Evolutionary conservation across 345 rosid species (phyloP).

Genomic region (Salix dunnii): DNA sequence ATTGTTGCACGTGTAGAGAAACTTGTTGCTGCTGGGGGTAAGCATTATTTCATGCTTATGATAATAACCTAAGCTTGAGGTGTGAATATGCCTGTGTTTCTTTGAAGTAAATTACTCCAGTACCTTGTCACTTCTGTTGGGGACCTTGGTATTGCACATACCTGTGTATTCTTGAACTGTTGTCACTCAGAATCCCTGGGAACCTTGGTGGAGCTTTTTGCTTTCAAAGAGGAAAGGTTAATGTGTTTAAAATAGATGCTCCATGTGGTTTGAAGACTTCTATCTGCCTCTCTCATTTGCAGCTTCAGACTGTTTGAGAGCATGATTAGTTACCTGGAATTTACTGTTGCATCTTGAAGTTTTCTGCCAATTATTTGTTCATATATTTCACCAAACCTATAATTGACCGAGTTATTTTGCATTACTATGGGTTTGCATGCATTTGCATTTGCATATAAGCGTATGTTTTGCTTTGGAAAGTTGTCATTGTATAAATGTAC

Average conservation of each 20-base stretch:
- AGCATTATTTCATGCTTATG: neutral
- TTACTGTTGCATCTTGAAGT: neutral
- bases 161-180: neutral
- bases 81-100: neutral
- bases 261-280: neutral
- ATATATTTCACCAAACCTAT: neutral
- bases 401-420: neutral
- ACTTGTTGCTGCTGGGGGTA: constrained; percentile 88
- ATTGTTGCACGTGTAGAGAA: constrained; percentile 86
- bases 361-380: neutral
- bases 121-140: neutral
- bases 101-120: neutral
- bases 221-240: neutral
- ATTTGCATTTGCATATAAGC: neutral
- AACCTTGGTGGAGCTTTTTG: neutral
- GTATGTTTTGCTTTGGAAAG: neutral
- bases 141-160: neutral
- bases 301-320: neutral
- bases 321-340: too few relatives aligned
- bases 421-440: neutral
- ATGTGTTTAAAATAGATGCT: neutral
- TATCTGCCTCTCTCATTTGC: neutral
- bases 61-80: neutral
- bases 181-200: neutral
- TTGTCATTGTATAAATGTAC: too few relatives aligned